A percentile compares a stretch with the other conserved stretches of the same genome.
phyloP scores from a whole-genome alignment of 176 grass and related monocot genomes.

The Thinopyrum elongatum region DNA sequence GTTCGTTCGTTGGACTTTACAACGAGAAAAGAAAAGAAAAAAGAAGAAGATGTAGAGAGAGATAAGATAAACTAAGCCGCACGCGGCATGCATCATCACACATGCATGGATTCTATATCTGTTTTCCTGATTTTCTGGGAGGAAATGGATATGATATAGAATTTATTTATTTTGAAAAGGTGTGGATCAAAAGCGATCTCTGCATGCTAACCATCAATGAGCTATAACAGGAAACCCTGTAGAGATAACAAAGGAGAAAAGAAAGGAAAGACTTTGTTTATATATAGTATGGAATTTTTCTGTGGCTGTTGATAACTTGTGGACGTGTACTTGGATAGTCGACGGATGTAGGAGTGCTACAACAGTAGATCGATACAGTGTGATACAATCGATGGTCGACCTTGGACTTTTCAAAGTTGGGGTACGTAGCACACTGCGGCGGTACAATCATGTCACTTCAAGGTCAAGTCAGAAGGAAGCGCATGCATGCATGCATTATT shows the following conservation, averaged over 20 bases:
- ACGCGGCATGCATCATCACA: not conserved
- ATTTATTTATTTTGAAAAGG: not conserved
- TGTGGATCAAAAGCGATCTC: not conserved
- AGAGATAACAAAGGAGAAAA: not conserved
- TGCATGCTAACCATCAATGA: not conserved
- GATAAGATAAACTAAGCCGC: not conserved
- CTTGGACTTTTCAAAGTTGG: not conserved
- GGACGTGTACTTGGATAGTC: not conserved
- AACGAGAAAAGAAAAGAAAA: not conserved
- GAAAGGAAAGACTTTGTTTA: not conserved
- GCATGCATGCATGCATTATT: not conserved
- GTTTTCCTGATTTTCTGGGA: not conserved
- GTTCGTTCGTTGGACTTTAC: not conserved
- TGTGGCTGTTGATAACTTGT: not conserved
- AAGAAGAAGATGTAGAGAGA: too few relatives aligned
- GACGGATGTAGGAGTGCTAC: not conserved
- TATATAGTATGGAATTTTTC: too few relatives aligned
- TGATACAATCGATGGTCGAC: not conserved
- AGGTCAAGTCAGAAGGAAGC: conserved; percentile 1
- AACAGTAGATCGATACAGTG: not conserved
- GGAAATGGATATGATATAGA: not conserved
- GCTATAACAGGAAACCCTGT: not conserved
- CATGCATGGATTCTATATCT: not conserved
- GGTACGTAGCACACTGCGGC: not conserved
- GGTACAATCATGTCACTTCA: not conserved